phyloP scores from a whole-genome alignment of 352 stramenopile genomes.

The Globisporangium cederbergense region DNA sequence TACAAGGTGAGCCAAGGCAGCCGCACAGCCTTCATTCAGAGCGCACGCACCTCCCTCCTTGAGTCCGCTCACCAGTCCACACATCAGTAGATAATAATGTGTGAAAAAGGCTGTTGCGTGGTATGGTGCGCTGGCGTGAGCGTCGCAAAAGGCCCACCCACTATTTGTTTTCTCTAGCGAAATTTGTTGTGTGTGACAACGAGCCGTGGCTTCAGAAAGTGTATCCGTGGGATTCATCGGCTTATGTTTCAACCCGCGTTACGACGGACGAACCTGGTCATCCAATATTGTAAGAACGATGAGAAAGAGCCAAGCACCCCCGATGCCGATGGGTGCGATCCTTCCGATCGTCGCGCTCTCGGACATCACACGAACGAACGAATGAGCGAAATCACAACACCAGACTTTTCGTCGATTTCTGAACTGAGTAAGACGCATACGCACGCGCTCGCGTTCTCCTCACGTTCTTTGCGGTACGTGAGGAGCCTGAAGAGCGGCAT shows the following conservation, averaged over 20 bases:
- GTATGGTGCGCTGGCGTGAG: neutral
- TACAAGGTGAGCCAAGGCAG: too few species aligned
- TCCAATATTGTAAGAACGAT: neutral
- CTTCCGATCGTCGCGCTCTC: neutral
- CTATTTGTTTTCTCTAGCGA: too few species aligned
- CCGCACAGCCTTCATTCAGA: too few species aligned
- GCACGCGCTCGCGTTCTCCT: neutral
- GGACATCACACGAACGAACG: neutral
- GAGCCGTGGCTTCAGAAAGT: neutral
- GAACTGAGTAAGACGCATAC: neutral
- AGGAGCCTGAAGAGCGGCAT: neutral
- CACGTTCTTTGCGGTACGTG: neutral
- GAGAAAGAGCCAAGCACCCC: neutral
- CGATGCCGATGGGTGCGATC: neutral
- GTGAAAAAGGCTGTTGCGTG: neutral
- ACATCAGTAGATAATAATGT: too few species aligned
- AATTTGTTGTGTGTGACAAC: neutral
- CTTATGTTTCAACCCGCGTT: neutral
- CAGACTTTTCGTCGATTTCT: neutral
- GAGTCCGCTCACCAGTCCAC: too few species aligned
- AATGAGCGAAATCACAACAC: too few species aligned
- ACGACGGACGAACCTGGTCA: neutral
- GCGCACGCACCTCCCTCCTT: too few species aligned
- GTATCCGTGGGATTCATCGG: neutral
- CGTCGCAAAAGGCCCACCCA: neutral